Base-by-base conservation (phyloP, 192 early-diverging fungal genomes). In the Umbelopsis sp. region DNA sequence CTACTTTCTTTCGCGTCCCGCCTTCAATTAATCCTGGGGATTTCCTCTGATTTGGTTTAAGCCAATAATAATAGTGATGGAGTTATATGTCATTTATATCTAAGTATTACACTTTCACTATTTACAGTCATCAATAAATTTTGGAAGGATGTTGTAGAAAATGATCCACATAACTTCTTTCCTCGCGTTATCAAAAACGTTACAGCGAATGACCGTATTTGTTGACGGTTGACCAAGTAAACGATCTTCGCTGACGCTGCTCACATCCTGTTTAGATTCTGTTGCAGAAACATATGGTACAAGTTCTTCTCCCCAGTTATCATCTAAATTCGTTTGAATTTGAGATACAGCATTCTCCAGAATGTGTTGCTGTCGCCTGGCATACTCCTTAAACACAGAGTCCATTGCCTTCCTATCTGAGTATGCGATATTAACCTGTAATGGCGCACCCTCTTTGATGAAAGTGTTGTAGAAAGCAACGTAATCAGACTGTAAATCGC, bases 351-450 rank as follows among this genome's bases (percentile, higher is more conserved):
- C 56, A 20, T 62, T 22, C 56, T 62, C 56, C 20, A 62, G 26
- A 20, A 62, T 7, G 17, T 62, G 29, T 20, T 20, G 29, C 31
- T 62, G 56, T 49, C 16, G 47, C 24, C 14, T 62, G 14, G 56
- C 56, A 34, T 62, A 62, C 3, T 32, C 31, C 0, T 17, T 17
- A 5, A 62, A 62, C 10, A 62, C 56, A 5, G 11, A 4, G 21
- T 74, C 73, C 32, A 69, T 69, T 0, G n/a, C n/a, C 29, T 38
- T 38, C 25, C 53, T 45, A 22, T 69, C 69, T 34, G 69, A 36
- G 34, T 75, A 51, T 8, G 68, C 22, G 16, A 75, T 70, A 29
- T 75, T 75, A 12, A 75, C 69, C 29, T 75, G 68, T 44, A 75
- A 32, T 22, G 68, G 74, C 1, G 74, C 43, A 43, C 38, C 17